Evolutionary conservation across 768 basidiomycete genomes (phyloP), one percentile per base, ranked within the genome.

Genomic region (Cubamyces lactineus): DNA sequence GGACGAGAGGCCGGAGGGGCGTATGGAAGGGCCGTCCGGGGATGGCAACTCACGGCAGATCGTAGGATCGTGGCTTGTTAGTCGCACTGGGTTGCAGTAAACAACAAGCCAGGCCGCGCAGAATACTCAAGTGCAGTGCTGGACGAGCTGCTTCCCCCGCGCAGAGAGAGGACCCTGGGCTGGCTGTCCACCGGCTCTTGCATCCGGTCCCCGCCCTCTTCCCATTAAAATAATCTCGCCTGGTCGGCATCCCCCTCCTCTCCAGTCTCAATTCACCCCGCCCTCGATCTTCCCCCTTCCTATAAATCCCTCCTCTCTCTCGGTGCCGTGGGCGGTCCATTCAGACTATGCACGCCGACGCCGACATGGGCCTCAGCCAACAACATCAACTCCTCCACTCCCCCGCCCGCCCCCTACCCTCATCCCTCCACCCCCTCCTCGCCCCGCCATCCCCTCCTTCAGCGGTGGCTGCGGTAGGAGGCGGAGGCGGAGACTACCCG

Each of bases 291-390:
- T 11, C 47, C n/a, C 47, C 9, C 21, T n/a, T 21, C 8, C 39
- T 59, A 59, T 50, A 59, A 40, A 64, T 52, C 58, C 21, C 19
- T n/a, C 3, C 23, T 38, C 26, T 40, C 16, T 16, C 47, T 40
- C 24, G 34, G 41, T 7, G 26, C 52, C 38, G 45, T 17, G 52
- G 16, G 38, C 24, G 15, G 17, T 41, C 48, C 28, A 30, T 8
- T 30, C 28, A 30, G 28, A 58, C 26, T 11, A 64, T 64, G 63
- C 49, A 59, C 57, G 53, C 56, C 57, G 63, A 64, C 63, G 15
- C 49, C 58, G 58, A 59, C 58, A 64, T 64, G 63, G 63, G 54
- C 45, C 57, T 42, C 62, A 58, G 45, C 50, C 53, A 55, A 30
- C 7, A 38, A 34, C 61, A n/a, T n/a, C n/a, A n/a, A n/a, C n/a